phyloP scores from a whole-genome alignment of 2,329 filamentous ascomycete genomes.

The Colletotrichum sp. region DNA sequence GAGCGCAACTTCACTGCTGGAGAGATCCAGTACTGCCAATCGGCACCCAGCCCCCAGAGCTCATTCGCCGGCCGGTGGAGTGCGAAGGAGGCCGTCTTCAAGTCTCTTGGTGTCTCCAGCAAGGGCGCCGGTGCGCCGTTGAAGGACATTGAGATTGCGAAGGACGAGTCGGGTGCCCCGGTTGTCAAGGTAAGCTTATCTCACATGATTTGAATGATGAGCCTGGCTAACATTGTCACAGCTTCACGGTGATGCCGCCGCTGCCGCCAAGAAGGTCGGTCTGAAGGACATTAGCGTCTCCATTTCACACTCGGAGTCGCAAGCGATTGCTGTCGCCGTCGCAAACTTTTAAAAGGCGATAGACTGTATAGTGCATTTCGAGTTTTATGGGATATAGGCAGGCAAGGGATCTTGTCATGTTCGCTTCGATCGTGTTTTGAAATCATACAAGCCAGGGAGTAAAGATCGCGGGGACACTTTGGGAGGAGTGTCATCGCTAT shows the following conservation, averaged over 20 bases:
- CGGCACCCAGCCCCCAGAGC: conserved; percentile 79
- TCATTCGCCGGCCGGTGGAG: conserved; percentile 96
- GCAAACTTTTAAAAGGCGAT: conserved; percentile 67
- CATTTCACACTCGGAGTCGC: conserved; percentile 93
- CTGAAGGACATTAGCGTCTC: conserved; percentile 90
- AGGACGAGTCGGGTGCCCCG: conserved; percentile 82
- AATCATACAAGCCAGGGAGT: conserved; percentile 20
- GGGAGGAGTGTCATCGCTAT: conserved; percentile 18
- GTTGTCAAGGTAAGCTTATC: conserved; percentile 75
- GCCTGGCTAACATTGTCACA: conserved; percentile 51
- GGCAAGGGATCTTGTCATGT: conserved; percentile 21
- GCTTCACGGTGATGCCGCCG: conserved; percentile 85
- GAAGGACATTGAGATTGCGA: conserved; percentile 92
- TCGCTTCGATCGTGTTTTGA: conserved; percentile 21
- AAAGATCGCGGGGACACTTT: conserved; percentile 19
- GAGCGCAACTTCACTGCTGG: conserved; percentile 89
- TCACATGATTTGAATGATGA: not conserved
- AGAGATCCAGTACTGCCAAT: conserved; percentile 87
- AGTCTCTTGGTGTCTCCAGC: conserved; percentile 86
- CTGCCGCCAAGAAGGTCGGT: conserved; percentile 83
- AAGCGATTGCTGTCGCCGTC: conserved; percentile 93
- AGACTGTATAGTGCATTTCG: conserved; percentile 18
- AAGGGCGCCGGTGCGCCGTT: conserved; percentile 88
- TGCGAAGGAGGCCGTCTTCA: conserved; percentile 98
- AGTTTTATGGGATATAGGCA: conserved; percentile 20